Conservation (phyloP, 2,329 filamentous ascomycete species). For the Bisporella sp. region DNA sequence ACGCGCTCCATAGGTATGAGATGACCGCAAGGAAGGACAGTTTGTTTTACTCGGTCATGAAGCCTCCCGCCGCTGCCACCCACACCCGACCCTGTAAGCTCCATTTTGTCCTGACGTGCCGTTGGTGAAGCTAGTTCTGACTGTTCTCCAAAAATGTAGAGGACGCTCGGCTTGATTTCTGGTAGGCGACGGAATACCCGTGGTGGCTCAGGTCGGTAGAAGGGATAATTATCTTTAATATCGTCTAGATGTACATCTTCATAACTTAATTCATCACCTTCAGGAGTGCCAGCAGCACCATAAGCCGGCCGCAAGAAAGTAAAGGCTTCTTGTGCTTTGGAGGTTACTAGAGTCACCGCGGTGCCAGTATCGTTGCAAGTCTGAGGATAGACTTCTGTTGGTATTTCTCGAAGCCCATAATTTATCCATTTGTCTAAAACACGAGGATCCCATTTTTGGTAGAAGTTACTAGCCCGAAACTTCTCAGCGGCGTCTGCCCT, state of each 20-base stretch:
- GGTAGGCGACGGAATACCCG: neutral
- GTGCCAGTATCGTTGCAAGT: neutral
- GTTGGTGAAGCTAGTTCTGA: slow-evolving; percentile 48
- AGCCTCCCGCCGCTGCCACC: slow-evolving; percentile 57
- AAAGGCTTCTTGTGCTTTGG: neutral
- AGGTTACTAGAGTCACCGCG: neutral
- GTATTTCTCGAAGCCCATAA: slow-evolving; percentile 58
- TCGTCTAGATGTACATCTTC: neutral
- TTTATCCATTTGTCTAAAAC: slow-evolving; percentile 66
- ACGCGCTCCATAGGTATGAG: neutral
- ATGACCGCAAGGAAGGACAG: neutral
- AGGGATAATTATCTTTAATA: neutral
- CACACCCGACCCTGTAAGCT: slow-evolving; percentile 51
- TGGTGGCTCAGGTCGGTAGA: neutral
- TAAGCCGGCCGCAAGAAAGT: neutral
- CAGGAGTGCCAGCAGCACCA: neutral
- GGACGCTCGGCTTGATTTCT: slow-evolving; percentile 51
- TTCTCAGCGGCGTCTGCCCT: slow-evolving; percentile 56
- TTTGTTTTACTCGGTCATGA: slow-evolving; percentile 49
- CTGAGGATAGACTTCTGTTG: slow-evolving; percentile 3
- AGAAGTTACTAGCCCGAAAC: slow-evolving; percentile 66
- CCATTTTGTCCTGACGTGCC: slow-evolving; percentile 49
- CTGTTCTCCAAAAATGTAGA: slow-evolving; percentile 59
- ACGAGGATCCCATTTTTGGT: slow-evolving; percentile 73
- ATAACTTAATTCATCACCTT: neutral